Conservation (phyloP, 352 stramenopile genomes). For the Globisporangium orthogonon region DNA sequence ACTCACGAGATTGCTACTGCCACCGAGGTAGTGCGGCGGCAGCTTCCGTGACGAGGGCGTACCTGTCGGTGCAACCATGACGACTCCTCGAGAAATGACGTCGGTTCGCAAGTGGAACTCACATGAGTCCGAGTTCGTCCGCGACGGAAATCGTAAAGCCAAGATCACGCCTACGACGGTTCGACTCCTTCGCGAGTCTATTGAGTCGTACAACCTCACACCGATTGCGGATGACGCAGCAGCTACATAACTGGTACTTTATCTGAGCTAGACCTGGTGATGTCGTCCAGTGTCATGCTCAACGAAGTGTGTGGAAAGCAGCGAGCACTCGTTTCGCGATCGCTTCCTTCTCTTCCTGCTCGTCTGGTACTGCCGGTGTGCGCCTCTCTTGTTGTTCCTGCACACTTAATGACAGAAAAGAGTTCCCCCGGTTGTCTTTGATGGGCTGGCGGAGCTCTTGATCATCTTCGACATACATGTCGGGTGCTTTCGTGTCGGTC, state of each 20-base stretch:
- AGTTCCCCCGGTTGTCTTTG: neutral
- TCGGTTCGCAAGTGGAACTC: too few species aligned
- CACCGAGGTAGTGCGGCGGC: slow-evolving; percentile 44
- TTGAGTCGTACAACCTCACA: too few species aligned
- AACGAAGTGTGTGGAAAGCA: neutral
- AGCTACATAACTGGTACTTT: neutral
- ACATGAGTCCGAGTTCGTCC: too few species aligned
- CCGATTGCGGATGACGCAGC: too few species aligned
- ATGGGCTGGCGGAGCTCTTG: neutral
- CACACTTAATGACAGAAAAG: neutral
- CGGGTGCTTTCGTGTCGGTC: neutral
- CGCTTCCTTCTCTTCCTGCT: neutral
- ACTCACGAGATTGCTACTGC: slow-evolving; percentile 57
- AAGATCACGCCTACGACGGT: too few species aligned
- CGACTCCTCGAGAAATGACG: neutral
- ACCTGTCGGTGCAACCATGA: neutral
- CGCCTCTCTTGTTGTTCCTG: neutral
- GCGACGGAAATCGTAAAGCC: too few species aligned
- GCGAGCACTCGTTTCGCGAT: slow-evolving; percentile 2
- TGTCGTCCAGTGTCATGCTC: neutral
- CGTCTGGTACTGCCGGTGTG: neutral
- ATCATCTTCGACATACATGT: neutral
- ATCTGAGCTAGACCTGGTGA: neutral
- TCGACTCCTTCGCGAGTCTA: too few species aligned
- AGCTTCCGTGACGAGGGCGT: neutral